A percentile compares a stretch with the other conserved stretches of the same genome.
These are phyloP conservation scores for Parasarocladium wereldwijsianum DNA, from an alignment of 2,329 filamentous ascomycete species.

Conservation along the genomic window DNA sequence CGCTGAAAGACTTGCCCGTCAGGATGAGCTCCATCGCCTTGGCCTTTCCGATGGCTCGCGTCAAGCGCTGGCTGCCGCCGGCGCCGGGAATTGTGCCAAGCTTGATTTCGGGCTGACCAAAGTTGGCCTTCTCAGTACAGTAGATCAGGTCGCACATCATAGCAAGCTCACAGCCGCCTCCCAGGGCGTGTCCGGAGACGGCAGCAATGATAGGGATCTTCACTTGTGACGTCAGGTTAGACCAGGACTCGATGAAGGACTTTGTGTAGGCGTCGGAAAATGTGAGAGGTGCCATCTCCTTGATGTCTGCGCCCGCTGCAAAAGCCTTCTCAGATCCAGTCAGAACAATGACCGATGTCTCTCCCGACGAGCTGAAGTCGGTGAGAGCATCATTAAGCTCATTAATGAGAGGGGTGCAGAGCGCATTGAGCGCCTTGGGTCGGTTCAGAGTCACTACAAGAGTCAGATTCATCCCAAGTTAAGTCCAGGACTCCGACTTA, in stretches of 20 bases:
- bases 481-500: conserved; percentile 25
- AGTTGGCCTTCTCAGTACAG: conserved; percentile 72
- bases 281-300: conserved; percentile 90
- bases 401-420: conserved; percentile 77
- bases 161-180: conserved; percentile 89
- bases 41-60: conserved; percentile 67
- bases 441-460: conserved; percentile 74
- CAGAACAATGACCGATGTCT: conserved; percentile 64
- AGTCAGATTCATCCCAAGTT: conserved; percentile 4
- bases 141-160: conserved; percentile 97
- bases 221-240: conserved; percentile 63
- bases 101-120: conserved; percentile 96
- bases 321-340: conserved; percentile 86
- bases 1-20: conserved; percentile 72
- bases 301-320: conserved; percentile 93
- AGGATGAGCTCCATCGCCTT: conserved; percentile 86
- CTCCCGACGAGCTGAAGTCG: conserved; percentile 53
- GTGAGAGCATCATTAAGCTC: conserved; percentile 74
- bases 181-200: conserved; percentile 86
- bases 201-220: conserved; percentile 93
- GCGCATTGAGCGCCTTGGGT: conserved; percentile 88
- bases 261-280: conserved; percentile 77
- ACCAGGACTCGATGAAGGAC: conserved; percentile 95
- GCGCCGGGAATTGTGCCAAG: conserved; percentile 85
- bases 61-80: conserved; percentile 80